Conservation (phyloP, 2,329 filamentous ascomycete genomes). For the Penicillium psychrosexuale region DNA sequence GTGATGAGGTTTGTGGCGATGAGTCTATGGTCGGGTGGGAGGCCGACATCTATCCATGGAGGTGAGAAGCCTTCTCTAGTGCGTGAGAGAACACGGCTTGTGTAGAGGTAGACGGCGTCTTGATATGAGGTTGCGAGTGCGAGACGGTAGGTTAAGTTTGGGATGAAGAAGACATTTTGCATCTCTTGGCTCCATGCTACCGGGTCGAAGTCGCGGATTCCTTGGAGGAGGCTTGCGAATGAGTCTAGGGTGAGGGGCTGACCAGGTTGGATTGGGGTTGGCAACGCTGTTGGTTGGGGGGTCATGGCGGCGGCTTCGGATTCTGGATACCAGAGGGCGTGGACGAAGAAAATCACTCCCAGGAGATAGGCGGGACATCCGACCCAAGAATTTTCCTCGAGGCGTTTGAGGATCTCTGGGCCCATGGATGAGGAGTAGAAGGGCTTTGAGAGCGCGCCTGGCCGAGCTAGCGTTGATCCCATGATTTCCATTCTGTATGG, state of each 20-base stretch:
- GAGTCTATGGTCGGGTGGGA: conserved; percentile 29
- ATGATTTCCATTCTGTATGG: conserved; percentile 39
- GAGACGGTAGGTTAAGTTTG: conserved; percentile 48
- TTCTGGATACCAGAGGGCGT: conserved; percentile 37
- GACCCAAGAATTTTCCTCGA: conserved; percentile 42
- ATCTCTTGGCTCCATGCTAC: conserved; percentile 38
- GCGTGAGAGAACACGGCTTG: conserved; percentile 38
- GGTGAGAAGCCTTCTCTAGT: conserved; percentile 24
- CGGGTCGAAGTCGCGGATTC: conserved; percentile 41
- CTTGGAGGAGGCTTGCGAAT: conserved; percentile 33
- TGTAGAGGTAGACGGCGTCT: conserved; percentile 41
- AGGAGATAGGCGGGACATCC: conserved; percentile 43
- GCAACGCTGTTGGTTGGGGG: conserved; percentile 28
- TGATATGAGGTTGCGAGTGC: conserved; percentile 45
- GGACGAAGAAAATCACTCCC: conserved; percentile 42
- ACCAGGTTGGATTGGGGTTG: conserved; percentile 26
- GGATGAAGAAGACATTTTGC: conserved; percentile 45
- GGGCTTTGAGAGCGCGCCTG: conserved; percentile 39
- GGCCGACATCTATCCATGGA: conserved; percentile 24
- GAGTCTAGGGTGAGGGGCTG: conserved; percentile 31
- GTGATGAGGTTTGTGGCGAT: conserved; percentile 34
- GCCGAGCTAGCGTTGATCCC: conserved; percentile 42
- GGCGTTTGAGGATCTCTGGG: conserved; percentile 36
- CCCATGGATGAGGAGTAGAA: conserved; percentile 39
- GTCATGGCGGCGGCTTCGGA: conserved; percentile 21